Percentiles rank a stretch among this genome's conserved stretches.
Conservation (phyloP, 2,329 filamentous ascomycete genomes). For the Penicillium capsulatum region DNA sequence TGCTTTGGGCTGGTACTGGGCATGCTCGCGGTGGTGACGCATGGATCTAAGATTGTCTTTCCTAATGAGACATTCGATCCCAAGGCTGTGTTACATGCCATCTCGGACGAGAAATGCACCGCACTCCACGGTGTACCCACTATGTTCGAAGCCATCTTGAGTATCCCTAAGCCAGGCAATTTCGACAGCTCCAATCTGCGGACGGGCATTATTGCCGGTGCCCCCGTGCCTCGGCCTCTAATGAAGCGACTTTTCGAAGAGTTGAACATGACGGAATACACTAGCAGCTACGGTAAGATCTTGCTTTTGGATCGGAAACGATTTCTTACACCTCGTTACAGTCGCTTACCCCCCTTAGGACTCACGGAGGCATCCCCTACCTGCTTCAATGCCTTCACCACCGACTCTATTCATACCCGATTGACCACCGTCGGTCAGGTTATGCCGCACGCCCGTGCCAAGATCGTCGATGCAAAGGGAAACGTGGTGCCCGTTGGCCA, state of each 20-base stretch:
- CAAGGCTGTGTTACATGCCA: slow-evolving; percentile 60
- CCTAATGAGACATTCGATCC: slow-evolving; percentile 71
- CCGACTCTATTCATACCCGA: slow-evolving; percentile 63
- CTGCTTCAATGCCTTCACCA: slow-evolving; percentile 74
- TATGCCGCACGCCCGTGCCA: slow-evolving; percentile 71
- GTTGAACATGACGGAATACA: slow-evolving; percentile 71
- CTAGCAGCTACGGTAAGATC: slow-evolving; percentile 54
- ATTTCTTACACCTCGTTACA: too few relatives aligned
- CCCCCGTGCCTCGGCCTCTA: slow-evolving; percentile 68
- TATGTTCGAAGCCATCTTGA: slow-evolving; percentile 69
- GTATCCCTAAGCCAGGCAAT: slow-evolving; percentile 44
- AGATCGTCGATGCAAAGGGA: slow-evolving; percentile 66
- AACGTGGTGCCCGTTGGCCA: slow-evolving; percentile 63
- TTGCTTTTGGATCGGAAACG: too few relatives aligned
- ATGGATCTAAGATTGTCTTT: slow-evolving; percentile 72
- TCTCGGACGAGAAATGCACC: slow-evolving; percentile 65
- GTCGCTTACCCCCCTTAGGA: slow-evolving; percentile 31
- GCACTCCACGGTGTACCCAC: slow-evolving; percentile 77
- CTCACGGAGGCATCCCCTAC: slow-evolving; percentile 76
- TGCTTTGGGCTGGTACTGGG: slow-evolving; percentile 79
- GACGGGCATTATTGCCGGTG: slow-evolving; percentile 75
- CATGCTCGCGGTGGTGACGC: slow-evolving; percentile 66
- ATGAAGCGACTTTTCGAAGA: slow-evolving; percentile 68
- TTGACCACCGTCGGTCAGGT: slow-evolving; percentile 71
- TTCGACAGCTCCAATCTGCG: slow-evolving; percentile 55